Conservation (phyloP, 306 rosid genomes). For the Chamaecrista fasciculata region DNA sequence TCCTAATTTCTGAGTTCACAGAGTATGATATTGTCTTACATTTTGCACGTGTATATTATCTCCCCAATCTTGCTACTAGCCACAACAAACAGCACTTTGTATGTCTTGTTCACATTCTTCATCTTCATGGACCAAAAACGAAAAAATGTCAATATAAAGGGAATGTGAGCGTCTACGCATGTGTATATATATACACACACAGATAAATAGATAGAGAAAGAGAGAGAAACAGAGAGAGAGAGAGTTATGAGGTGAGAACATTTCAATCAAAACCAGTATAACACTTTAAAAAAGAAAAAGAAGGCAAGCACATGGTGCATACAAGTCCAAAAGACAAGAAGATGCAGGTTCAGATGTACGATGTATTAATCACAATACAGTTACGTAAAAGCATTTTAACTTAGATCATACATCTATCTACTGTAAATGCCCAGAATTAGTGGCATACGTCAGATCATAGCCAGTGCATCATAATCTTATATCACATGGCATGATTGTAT, state of each 20-base stretch:
- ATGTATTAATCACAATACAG: conserved; percentile 18
- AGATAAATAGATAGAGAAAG: too few relatives aligned
- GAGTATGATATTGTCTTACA: conserved; percentile 26
- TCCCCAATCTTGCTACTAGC: conserved; percentile 19
- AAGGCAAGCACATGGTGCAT: conserved; percentile 1
- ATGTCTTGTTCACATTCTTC: conserved; percentile 36
- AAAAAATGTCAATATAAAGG: not conserved
- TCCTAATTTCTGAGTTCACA: not conserved
- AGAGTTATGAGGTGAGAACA: not conserved
- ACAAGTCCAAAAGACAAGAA: conserved; percentile 5
- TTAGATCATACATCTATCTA: not conserved
- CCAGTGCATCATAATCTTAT: not conserved
- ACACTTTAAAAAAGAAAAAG: not conserved
- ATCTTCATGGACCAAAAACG: conserved; percentile 27
- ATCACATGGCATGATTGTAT: not conserved
- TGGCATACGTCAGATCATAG: not conserved
- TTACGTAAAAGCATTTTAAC: not conserved
- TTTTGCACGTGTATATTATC: conserved; percentile 3
- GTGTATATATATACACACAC: too few relatives aligned
- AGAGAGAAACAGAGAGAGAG: not conserved
- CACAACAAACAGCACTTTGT: conserved; percentile 28
- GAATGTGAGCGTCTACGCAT: too few relatives aligned
- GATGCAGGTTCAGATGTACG: conserved; percentile 1
- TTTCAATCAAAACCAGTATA: not conserved
- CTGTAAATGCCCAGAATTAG: not conserved